Evolutionary conservation across 1,139 yeast genomes (phyloP), one percentile per base, ranked within the genome.

Genomic region (Protomyces gravidus): DNA sequence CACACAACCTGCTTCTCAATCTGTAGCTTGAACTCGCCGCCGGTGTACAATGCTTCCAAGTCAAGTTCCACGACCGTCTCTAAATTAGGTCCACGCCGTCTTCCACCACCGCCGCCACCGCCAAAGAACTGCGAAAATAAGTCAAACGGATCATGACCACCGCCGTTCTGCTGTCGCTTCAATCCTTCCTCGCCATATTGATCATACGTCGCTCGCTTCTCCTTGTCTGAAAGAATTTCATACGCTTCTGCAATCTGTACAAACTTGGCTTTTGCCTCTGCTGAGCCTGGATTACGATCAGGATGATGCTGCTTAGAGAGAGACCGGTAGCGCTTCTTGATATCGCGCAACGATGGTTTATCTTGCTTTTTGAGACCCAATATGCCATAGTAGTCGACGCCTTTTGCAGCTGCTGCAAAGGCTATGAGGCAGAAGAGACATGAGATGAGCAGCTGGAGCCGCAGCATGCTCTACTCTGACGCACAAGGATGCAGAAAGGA

Each of bases 231-330:
- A 63, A 92, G 78, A 11, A 89, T 88, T 63, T 90, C 97, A 71
- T 92, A 92, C 0, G 97, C 97, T 67, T 86, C 95, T 6, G 96
- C 96, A 28, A 92, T 81, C 71, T 89, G 95, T 57, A 92, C 84
- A 72, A 89, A 92, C 72, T 81, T 85, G 61, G 85, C 85, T 65
- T 87, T 90, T 1, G 97, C 95, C 46, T 80, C 85, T 23, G 87
- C 92, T 65, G 85, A 82, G 6, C 83, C 85, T 3, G 82, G 85
- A 69, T 92, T 92, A 75, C 94, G 92, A 72, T 92, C 98, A 1
- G 98, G 98, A 70, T 92, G 98, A 72, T 81, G 89, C 69, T 87
- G 88, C 71, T 89, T 86, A 66, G 94, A 85, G 65, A 92, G 76
- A 63, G 82, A 81, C 66, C 96, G 75, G 72, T 90, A 92, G 0